Conservation (phyloP, 495 filamentous ascomycete species). For the Lepraria neglecta region DNA sequence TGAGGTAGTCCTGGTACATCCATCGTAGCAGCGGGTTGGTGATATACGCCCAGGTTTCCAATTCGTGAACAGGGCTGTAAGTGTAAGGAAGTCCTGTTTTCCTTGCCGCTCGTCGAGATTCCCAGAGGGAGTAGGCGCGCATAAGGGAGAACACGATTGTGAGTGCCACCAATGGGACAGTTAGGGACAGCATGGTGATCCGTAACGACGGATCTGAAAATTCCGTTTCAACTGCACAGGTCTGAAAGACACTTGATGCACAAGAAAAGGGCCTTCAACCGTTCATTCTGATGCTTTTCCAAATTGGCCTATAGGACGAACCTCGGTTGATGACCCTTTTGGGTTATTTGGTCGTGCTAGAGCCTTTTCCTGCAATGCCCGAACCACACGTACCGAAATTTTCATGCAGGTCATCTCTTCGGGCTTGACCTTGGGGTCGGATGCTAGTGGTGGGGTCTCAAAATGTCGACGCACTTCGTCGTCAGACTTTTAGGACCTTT, state of each 20-base stretch:
- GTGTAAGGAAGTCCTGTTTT: conserved; percentile 3
- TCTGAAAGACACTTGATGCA: conserved; percentile 2
- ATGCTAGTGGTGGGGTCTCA: background rate
- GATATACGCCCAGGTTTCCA: conserved; percentile 3
- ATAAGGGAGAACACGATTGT: background rate
- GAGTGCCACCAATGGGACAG: background rate
- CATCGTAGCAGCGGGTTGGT: conserved; percentile 10
- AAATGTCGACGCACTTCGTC: background rate
- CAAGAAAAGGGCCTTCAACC: conserved; percentile 1
- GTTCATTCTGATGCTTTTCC: background rate
- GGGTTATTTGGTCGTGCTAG: background rate
- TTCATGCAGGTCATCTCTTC: background rate
- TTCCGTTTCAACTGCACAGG: background rate
- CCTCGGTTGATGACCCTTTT: background rate
- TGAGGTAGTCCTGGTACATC: conserved; percentile 12
- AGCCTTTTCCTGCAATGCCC: conserved; percentile 4
- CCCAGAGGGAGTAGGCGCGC: background rate
- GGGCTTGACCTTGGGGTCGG: background rate
- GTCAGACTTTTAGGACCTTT: background rate
- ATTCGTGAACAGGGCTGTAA: conserved; percentile 3
- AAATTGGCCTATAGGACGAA: conserved; percentile 1
- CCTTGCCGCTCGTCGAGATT: conserved; percentile 4
- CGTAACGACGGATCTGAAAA: background rate
- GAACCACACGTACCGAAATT: background rate
- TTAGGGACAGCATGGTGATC: background rate